Percentiles rank a stretch among this genome's conserved stretches.
Conservation (phyloP, 495 filamentous ascomycete species). For the Hypomontagnella submonticulosa region DNA sequence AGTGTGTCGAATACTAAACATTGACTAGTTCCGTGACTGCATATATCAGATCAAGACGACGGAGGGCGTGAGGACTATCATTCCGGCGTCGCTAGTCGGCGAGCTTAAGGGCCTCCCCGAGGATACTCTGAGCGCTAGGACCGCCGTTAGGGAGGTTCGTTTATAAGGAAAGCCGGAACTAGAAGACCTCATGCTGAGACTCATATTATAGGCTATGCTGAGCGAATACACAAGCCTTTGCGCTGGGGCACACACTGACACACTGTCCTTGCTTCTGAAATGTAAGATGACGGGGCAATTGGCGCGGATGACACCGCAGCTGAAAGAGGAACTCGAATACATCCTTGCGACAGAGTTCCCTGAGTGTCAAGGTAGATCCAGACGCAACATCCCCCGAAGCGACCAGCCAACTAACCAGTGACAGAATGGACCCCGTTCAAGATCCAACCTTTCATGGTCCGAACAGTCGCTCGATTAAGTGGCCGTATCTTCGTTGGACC, state of each 20-base stretch:
- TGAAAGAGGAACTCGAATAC: constrained; percentile 50
- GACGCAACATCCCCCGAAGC: not conserved
- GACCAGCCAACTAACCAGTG: constrained; percentile 18
- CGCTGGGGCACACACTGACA: constrained; percentile 47
- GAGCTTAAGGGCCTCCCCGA: constrained; percentile 56
- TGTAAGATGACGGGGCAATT: constrained; percentile 50
- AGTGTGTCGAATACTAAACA: constrained; percentile 8
- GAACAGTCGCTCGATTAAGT: constrained; percentile 48
- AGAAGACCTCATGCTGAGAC: not conserved
- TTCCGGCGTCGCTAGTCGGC: constrained; percentile 49
- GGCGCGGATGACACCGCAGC: constrained; percentile 45
- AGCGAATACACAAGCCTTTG: constrained; percentile 52
- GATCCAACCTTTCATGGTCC: constrained; percentile 51
- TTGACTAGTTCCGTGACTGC: constrained; percentile 49
- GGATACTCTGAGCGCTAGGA: constrained; percentile 50
- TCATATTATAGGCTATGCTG: constrained; percentile 47
- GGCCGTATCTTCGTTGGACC: constrained; percentile 51
- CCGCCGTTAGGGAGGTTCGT: constrained; percentile 51
- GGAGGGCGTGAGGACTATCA: constrained; percentile 51
- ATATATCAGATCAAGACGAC: constrained; percentile 55
- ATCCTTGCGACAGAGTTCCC: constrained; percentile 50
- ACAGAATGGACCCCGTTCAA: constrained; percentile 53
- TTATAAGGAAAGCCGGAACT: not conserved
- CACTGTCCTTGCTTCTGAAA: constrained; percentile 44
- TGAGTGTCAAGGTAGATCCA: constrained; percentile 45